These are phyloP conservation scores for Cercospora janseana DNA, from an alignment of 2,329 filamentous ascomycete species.

Conservation along the genomic window DNA sequence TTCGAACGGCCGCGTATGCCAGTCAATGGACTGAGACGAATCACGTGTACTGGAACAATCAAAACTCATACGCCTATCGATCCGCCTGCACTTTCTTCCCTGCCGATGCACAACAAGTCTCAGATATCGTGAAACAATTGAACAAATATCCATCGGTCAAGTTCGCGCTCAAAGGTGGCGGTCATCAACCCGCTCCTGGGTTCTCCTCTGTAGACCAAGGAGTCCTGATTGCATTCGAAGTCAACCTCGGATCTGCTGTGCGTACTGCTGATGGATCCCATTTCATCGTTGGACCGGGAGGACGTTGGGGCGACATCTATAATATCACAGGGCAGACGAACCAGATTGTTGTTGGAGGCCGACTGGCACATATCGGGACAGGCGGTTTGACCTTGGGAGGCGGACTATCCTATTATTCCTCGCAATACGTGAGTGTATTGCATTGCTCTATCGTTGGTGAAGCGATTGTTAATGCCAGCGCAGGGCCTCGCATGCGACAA, in stretches of 20 bases:
- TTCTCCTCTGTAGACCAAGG: conserved; percentile 49
- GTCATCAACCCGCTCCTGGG: conserved; percentile 49
- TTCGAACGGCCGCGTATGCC: conserved; percentile 19
- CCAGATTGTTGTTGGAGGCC: conserved; percentile 22
- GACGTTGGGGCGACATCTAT: conserved; percentile 27
- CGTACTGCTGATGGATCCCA: conserved; percentile 28
- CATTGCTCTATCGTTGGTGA: background rate
- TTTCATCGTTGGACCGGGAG: conserved; percentile 23
- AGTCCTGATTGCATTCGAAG: conserved; percentile 47
- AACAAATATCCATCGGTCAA: conserved; percentile 48
- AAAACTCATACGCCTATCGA: conserved; percentile 25
- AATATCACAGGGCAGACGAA: conserved; percentile 22
- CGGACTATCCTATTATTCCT: conserved; percentile 24
- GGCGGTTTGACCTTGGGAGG: conserved; percentile 24
- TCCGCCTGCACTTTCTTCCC: conserved; percentile 42
- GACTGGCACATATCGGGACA: conserved; percentile 21
- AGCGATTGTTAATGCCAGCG: background rate
- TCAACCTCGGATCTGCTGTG: conserved; percentile 39
- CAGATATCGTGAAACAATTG: conserved; percentile 53
- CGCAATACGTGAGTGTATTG: conserved; percentile 20
- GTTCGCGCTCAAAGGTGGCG: conserved; percentile 56
- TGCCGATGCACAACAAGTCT: conserved; percentile 52
- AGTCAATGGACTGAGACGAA: conserved; percentile 24
- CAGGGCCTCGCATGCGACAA: conserved; percentile 23
- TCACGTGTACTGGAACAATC: conserved; percentile 28